phyloP scores from a whole-genome alignment of 106 monocot species.

The Posidonia australis region DNA sequence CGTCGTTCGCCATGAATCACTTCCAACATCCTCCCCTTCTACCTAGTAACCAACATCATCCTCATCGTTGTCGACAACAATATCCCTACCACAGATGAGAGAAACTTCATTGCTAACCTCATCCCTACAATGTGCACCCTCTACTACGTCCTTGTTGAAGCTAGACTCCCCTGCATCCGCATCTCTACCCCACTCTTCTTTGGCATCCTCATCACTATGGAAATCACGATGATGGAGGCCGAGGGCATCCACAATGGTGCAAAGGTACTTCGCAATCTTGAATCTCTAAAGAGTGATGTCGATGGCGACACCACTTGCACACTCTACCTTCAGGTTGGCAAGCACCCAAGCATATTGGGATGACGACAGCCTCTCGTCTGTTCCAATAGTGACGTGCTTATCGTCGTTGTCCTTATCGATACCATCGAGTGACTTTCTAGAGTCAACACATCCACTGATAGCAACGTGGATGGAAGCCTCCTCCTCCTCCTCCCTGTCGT shows the following conservation, averaged over 20 bases:
- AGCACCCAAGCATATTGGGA: conserved; percentile 22
- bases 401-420: too few relatives aligned
- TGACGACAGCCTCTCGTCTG: conserved; percentile 13
- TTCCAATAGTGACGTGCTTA: conserved; percentile 13
- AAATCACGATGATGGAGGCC: too few relatives aligned
- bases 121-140: conserved; percentile 75
- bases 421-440: too few relatives aligned
- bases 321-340: conserved; percentile 19
- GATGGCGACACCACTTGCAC: conserved; percentile 20
- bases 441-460: too few relatives aligned
- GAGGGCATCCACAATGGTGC: conserved; percentile 21
- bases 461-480: too few relatives aligned
- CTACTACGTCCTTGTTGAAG: conserved; percentile 30
- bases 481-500: too few relatives aligned
- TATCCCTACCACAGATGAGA: conserved; percentile 45
- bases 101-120: conserved; percentile 47
- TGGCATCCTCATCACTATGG: conserved; percentile 49
- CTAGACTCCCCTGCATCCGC: conserved; percentile 28
- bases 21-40: conserved; percentile 57
- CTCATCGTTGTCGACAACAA: conserved; percentile 75
- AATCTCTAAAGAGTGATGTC: conserved; percentile 22
- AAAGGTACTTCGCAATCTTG: conserved; percentile 19
- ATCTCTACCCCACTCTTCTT: conserved; percentile 89
- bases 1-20: conserved; percentile 49
- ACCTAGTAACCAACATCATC: conserved; percentile 67